Base-by-base conservation (phyloP, 2,329 filamentous ascomycete species). In the Penicillium sp. region DNA sequence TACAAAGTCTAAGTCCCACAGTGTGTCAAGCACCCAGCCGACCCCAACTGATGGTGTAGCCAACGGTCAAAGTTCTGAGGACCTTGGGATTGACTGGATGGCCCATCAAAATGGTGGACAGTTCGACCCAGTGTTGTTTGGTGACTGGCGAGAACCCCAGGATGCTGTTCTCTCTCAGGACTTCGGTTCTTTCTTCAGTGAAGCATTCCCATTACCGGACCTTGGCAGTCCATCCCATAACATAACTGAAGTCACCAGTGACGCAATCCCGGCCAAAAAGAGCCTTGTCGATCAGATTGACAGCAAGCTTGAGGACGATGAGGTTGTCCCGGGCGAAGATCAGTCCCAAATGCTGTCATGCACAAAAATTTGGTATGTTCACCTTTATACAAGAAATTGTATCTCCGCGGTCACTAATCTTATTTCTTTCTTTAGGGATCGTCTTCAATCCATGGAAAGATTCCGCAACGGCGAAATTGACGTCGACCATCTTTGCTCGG, bases 381-480 rank as follows among this genome's bases (percentile, higher is more conserved):
- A 3, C 26, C 5, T n/a, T 35, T 30, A 19, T 27, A 3, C 27
- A 4, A 4, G 11, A 8, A 27, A 23, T 13, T 13, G n/a, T 18
- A 7, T 19, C 19, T 3, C 13, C 8, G 7, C 8, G 13, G 8
- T 51, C 62, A 66, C 80, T 84, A 70, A 86, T 71, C 7, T 14
- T n/a, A 7, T 41, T 9, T 34, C n/a, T 14, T 11, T 18, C 8
- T 39, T 39, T 68, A 97, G 93, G 94, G 91, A 96, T 74, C 91
- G 90, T 75, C 76, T 97, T 19, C 90, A 95, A 76, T 84, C 83
- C 34, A 95, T 91, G 72, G 87, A 91, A 56, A 91, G 89, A 70
- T 94, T 96, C 64, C 89, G 92, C 69, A 89, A 84, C 54, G 92
- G 92, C 64, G 92, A 95, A 64, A 91, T 97, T 61, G 94, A 99